Percentiles rank a stretch among this genome's conserved stretches.
Conservation (phyloP, 169 alveolate genomes). For the Hepatocystis sp. region DNA sequence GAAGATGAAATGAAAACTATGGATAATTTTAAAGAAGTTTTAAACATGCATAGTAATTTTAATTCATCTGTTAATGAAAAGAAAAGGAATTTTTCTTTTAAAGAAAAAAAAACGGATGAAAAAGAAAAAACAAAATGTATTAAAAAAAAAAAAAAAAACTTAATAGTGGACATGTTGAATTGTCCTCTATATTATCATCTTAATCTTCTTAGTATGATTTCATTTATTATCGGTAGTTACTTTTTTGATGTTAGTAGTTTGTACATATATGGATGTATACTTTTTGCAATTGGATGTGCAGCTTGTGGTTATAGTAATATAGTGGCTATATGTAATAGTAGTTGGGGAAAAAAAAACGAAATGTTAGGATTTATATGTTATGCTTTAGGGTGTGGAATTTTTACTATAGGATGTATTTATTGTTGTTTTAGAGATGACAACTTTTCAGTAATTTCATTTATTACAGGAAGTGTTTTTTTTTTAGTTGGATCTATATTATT, state of each 20-base stretch:
- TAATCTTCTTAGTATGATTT: slow-evolving; percentile 38
- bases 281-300: slow-evolving; percentile 54
- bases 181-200: slow-evolving; percentile 44
- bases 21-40: too few relatives aligned
- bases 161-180: slow-evolving; percentile 11
- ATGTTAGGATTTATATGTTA: slow-evolving; percentile 24
- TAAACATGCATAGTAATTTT: too few relatives aligned
- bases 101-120: not conserved
- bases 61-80: too few relatives aligned
- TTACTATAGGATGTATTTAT: slow-evolving; percentile 36
- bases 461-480: slow-evolving; percentile 45
- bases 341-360: slow-evolving; percentile 12
- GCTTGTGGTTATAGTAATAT: slow-evolving; percentile 31
- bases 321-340: slow-evolving; percentile 5
- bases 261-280: slow-evolving; percentile 41
- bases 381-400: slow-evolving; percentile 22
- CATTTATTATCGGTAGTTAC: slow-evolving; percentile 52
- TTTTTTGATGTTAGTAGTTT: slow-evolving; percentile 21
- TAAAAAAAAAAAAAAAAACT: slow-evolving; percentile 12
- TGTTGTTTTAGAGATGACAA: slow-evolving; percentile 37
- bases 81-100: slow-evolving; percentile 4
- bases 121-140: not conserved
- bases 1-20: too few relatives aligned
- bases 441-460: slow-evolving; percentile 17
- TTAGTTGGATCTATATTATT: slow-evolving; percentile 43